Evolutionary conservation across 768 basidiomycete species (phyloP), one percentile per base, ranked within the genome.

Genomic region (Suillus variegatus): DNA sequence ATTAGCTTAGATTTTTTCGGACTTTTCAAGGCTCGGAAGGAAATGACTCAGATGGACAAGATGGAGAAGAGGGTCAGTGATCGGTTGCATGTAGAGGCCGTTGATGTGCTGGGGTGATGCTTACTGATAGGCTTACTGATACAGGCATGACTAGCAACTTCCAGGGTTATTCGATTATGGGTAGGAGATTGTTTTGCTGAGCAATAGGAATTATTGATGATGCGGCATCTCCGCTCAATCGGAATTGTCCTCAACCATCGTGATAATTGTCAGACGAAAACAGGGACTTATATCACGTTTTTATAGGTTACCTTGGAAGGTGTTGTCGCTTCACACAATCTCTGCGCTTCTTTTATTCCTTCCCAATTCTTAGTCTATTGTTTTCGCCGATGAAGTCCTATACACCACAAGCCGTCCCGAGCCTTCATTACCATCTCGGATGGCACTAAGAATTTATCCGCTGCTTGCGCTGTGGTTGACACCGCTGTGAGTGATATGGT

Each of bases 1-100:
- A 73, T 86, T 46, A 77, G 82, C 28, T 78, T 86, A 56, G 78
- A 79, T 32, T 82, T 80, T 66, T 20, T 61, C 36, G 32, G 36
- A 52, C 65, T 64, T 8, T 77, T 70, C 65, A 41, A 41, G 38
- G 76, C 73, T 36, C 69, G 76, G 56, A 73, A 73, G 51, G 73
- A 73, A 1, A 68, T 14, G 47, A 49, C 22, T 49, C 47, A 25
- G 47, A 51, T 74, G 14, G 69, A 61, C 41, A 75, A 74, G 63
- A 70, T 72, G 18, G 66, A 73, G 65, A 75, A 71, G 43, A 76
- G 72, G 40, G 67, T 81, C 16, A 62, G 65, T 47, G 67, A 67
- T 61, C 70, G 64, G 35, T 16, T 68, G 41, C 67, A 67, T 35
- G 49, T 63, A 61, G 62, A 70, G 35, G 66, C 67, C 18, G 66